These are phyloP conservation scores for Xerocomus brunneocitrinus DNA, from an alignment of 768 basidiomycete genomes.

Conservation along the genomic window DNA sequence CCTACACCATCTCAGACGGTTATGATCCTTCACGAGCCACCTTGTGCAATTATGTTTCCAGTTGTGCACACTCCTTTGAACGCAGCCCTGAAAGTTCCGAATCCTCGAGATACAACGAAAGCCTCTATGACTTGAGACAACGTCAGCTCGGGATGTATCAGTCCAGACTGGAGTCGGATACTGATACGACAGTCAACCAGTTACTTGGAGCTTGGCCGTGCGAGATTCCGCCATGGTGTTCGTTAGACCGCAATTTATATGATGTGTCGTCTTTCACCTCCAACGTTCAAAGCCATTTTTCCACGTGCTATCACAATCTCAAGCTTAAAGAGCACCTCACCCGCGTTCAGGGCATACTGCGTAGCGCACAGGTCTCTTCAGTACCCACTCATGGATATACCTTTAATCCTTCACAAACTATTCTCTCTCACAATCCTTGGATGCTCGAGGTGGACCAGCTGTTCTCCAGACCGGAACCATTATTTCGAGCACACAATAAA, in stretches of 20 bases:
- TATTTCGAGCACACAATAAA: background rate
- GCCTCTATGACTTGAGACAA: background rate
- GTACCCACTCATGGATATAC: background rate
- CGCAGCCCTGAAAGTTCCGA: slow-evolving; percentile 5
- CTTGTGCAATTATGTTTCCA: background rate
- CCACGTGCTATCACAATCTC: slow-evolving; percentile 11
- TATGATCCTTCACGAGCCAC: slow-evolving; percentile 1
- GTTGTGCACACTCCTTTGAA: background rate
- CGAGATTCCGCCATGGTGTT: slow-evolving; percentile 6
- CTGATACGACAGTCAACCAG: background rate
- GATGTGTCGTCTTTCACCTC: background rate
- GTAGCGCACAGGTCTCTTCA: background rate
- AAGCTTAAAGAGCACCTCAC: slow-evolving; percentile 3
- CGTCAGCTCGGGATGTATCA: slow-evolving; percentile 6
- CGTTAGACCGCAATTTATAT: background rate
- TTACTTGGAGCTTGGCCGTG: slow-evolving; percentile 17
- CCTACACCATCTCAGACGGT: slow-evolving; percentile 7
- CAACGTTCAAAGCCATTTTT: slow-evolving; percentile 1
- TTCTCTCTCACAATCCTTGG: background rate
- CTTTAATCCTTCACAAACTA: background rate
- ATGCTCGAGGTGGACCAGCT: background rate
- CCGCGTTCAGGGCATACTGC: background rate
- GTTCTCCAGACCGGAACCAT: background rate
- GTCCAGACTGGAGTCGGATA: background rate
- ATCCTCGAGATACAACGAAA: background rate